phyloP scores from a whole-genome alignment of 495 filamentous ascomycete species.

The Pseudoneurospora amorphoporcata region DNA sequence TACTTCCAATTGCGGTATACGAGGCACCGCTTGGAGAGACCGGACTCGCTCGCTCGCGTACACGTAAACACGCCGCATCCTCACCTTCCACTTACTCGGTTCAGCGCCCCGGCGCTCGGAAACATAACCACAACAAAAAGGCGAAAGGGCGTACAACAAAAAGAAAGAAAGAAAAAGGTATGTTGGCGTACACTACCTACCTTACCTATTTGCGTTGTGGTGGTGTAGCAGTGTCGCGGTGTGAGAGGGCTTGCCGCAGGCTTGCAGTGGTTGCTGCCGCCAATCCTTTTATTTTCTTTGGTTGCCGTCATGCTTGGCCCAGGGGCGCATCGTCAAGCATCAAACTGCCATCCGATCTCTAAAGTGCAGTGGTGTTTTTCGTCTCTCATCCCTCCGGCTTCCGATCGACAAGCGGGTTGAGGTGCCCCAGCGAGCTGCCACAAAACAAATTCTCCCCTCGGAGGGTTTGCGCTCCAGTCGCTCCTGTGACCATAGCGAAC shows the following conservation, averaged over 20 bases:
- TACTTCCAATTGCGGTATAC: background rate
- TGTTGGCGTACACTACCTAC: background rate
- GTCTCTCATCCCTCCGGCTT: background rate
- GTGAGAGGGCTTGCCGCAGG: background rate
- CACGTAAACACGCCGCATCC: background rate
- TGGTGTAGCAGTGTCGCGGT: background rate
- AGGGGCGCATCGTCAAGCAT: background rate
- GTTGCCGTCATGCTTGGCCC: background rate
- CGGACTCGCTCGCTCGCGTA: background rate
- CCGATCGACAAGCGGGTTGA: constrained; percentile 16
- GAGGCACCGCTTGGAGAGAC: background rate
- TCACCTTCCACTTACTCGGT: background rate
- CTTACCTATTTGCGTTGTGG: background rate
- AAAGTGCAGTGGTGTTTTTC: background rate
- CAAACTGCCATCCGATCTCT: background rate
- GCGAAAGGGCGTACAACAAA: background rate
- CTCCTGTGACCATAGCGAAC: constrained; percentile 12
- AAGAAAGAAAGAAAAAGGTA: background rate
- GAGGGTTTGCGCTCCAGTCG: background rate
- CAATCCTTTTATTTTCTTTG: background rate
- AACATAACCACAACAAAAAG: background rate
- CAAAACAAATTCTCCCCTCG: constrained; percentile 9
- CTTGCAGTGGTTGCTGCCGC: background rate
- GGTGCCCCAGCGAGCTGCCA: constrained; percentile 10
- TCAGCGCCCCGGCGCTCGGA: background rate